Percentiles rank a stretch among this genome's conserved stretches.
phyloP scores from a whole-genome alignment of 2,329 filamentous ascomycete species.

The Fonsecaea pedrosoi region DNA sequence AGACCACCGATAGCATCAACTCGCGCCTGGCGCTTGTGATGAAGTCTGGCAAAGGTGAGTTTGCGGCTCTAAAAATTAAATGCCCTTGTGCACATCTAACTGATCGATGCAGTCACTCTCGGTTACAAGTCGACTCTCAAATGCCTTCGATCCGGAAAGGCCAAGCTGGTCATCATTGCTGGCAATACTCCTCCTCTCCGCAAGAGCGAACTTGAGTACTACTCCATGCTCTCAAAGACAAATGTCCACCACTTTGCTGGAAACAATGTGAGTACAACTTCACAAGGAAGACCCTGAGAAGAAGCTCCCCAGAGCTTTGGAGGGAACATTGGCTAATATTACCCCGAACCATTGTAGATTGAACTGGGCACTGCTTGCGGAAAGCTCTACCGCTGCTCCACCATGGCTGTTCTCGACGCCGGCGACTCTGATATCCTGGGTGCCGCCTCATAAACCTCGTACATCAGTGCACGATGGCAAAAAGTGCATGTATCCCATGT shows the following conservation, averaged over 20 bases:
- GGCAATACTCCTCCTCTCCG: slow-evolving; percentile 97
- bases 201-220: slow-evolving; percentile 94
- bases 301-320: slow-evolving; percentile 86
- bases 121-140: slow-evolving; percentile 92
- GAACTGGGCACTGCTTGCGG: slow-evolving; percentile 97
- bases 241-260: slow-evolving; percentile 97
- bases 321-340: slow-evolving; percentile 65
- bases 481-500: not conserved
- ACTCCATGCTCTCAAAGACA: slow-evolving; percentile 62
- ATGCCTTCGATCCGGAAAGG: slow-evolving; percentile 91
- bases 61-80: slow-evolving; percentile 1
- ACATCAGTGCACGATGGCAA: not conserved
- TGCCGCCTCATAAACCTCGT: slow-evolving; percentile 45
- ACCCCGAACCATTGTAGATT: slow-evolving; percentile 67
- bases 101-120: slow-evolving; percentile 69
- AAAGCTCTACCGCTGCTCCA: slow-evolving; percentile 98
- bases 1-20: slow-evolving; percentile 82
- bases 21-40: slow-evolving; percentile 72
- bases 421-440: slow-evolving; percentile 98
- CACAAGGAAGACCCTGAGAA: slow-evolving; percentile 75
- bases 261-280: slow-evolving; percentile 85
- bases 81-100: slow-evolving; percentile 22
- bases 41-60: slow-evolving; percentile 66
- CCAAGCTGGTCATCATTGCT: slow-evolving; percentile 95
- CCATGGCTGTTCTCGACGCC: slow-evolving; percentile 95